A percentile compares a stretch with the other conserved stretches of the same genome.
These are phyloP conservation scores for Ustilago tritici DNA, from an alignment of 1,284 basidiomycete species.

Conservation along the genomic window DNA sequence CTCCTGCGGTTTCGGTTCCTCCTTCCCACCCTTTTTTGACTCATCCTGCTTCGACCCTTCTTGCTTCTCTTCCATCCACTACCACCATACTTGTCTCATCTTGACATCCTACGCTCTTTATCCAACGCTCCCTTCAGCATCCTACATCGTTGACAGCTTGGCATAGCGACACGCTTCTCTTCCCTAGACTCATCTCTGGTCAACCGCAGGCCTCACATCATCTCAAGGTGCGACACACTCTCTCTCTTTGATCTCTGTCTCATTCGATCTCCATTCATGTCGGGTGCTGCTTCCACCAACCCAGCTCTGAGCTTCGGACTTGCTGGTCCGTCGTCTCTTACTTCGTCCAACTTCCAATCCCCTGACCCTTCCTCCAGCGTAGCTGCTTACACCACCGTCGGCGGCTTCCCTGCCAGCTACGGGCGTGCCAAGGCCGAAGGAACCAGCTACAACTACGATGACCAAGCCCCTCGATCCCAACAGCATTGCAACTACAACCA, in stretches of 20 bases:
- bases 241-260: neutral
- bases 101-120: constrained; percentile 21
- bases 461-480: constrained; percentile 51
- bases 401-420: constrained; percentile 29
- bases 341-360: constrained; percentile 36
- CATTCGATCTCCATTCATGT: constrained; percentile 19
- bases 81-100: constrained; percentile 47
- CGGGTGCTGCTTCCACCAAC: constrained; percentile 47
- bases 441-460: constrained; percentile 39
- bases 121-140: constrained; percentile 13
- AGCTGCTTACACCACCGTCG: constrained; percentile 28
- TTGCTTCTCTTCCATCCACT: constrained; percentile 23
- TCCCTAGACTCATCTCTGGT: neutral
- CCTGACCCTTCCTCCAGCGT: constrained; percentile 42
- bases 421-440: constrained; percentile 40
- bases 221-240: neutral
- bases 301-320: constrained; percentile 44
- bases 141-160: constrained; percentile 3
- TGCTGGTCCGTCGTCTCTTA: constrained; percentile 25
- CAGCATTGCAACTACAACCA: constrained; percentile 51
- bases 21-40: constrained; percentile 18
- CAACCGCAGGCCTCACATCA: neutral
- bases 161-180: neutral
- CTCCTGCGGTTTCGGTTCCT: constrained; percentile 45
- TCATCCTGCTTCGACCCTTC: constrained; percentile 27